These are phyloP conservation scores for Emmonsiellopsis sp. DNA, from an alignment of 2,329 filamentous ascomycete species.

Conservation along the genomic window DNA sequence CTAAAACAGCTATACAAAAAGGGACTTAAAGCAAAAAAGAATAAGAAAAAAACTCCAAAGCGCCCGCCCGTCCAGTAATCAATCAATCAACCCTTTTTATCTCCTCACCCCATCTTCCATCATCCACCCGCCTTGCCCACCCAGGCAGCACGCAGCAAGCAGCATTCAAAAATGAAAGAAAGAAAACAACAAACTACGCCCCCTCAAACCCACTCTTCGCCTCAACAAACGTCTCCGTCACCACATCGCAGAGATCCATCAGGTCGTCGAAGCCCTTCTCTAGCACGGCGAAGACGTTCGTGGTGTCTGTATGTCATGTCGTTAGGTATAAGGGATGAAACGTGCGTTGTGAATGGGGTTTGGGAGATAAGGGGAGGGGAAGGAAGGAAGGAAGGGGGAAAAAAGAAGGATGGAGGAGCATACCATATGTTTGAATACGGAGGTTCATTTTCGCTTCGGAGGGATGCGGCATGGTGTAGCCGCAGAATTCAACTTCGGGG, in stretches of 20 bases:
- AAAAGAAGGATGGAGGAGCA: slow-evolving; percentile 23
- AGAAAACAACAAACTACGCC: slow-evolving; percentile 13
- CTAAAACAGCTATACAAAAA: no score
- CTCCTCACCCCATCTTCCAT: no score
- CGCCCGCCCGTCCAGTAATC: no score
- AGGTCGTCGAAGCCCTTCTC: slow-evolving; percentile 85
- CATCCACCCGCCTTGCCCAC: no score
- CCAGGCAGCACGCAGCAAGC: no score
- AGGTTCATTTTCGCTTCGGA: slow-evolving; percentile 96
- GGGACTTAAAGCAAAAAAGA: no score
- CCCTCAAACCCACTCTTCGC: slow-evolving; percentile 55
- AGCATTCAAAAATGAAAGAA: not conserved
- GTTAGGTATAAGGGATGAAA: not conserved
- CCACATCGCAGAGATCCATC: slow-evolving; percentile 85
- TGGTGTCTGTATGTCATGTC: slow-evolving; percentile 52
- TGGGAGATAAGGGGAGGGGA: not conserved
- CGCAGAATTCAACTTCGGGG: slow-evolving; percentile 94
- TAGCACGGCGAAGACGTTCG: slow-evolving; percentile 72
- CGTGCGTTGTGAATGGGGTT: not conserved
- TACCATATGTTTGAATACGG: slow-evolving; percentile 93
- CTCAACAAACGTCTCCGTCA: slow-evolving; percentile 76
- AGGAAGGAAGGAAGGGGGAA: no score
- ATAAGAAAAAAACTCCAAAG: no score
- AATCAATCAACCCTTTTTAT: no score
- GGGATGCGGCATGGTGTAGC: slow-evolving; percentile 94